Percentiles rank a stretch among this genome's conserved stretches.
phyloP scores from a whole-genome alignment of 2,329 filamentous ascomycete genomes.

The Fusarium goolgardi region DNA sequence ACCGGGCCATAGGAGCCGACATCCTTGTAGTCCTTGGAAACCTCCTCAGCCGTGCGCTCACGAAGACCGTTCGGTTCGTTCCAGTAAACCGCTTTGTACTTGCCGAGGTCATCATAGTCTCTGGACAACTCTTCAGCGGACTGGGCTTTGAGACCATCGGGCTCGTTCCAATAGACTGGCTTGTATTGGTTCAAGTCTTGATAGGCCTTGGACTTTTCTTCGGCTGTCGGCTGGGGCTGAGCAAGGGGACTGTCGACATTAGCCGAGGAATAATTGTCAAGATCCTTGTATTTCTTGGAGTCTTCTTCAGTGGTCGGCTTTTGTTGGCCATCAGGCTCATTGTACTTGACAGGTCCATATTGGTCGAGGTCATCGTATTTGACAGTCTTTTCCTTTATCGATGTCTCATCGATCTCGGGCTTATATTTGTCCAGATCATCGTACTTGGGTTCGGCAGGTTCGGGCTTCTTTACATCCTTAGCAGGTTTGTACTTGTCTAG shows the following conservation, averaged over 20 bases:
- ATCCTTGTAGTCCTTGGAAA: constrained; percentile 56
- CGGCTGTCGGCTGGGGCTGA: constrained; percentile 45
- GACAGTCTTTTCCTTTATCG: constrained; percentile 41
- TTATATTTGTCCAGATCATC: constrained; percentile 54
- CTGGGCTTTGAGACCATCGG: constrained; percentile 47
- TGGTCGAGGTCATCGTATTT: constrained; percentile 54
- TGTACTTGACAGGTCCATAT: constrained; percentile 53
- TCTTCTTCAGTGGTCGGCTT: constrained; percentile 43
- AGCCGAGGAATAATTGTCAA: constrained; percentile 50
- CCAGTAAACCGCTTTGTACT: constrained; percentile 49
- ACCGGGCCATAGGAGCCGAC: constrained; percentile 55
- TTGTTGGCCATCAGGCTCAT: constrained; percentile 45
- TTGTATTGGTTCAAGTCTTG: constrained; percentile 56
- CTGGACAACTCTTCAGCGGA: constrained; percentile 52
- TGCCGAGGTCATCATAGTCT: constrained; percentile 52
- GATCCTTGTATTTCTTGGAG: constrained; percentile 53
- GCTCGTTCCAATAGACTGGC: constrained; percentile 51
- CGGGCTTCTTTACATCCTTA: constrained; percentile 40
- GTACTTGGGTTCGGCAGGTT: constrained; percentile 41
- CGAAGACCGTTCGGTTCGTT: constrained; percentile 50
- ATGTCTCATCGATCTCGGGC: constrained; percentile 48
- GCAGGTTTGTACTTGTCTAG: constrained; percentile 53
- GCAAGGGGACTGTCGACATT: constrained; percentile 48
- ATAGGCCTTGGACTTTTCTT: constrained; percentile 54
- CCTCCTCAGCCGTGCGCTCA: constrained; percentile 49